Evolutionary conservation across 768 basidiomycete genomes (phyloP), one percentile per base, ranked within the genome.

Genomic region (Rhodosporidiobolus sp.): DNA sequence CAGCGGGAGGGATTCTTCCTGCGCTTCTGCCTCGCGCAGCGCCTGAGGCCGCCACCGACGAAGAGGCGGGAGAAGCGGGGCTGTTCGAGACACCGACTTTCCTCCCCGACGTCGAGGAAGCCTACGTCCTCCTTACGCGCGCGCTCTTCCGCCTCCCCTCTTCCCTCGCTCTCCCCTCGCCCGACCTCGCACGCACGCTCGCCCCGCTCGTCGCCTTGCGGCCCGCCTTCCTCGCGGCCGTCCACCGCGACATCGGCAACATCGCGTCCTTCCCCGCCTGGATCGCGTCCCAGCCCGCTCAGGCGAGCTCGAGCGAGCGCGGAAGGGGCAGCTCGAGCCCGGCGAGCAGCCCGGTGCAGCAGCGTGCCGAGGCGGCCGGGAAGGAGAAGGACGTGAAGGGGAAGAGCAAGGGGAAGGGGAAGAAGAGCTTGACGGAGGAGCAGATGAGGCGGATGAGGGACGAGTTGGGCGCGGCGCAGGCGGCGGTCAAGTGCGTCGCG

Each of bases 381-480:
- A 30, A 4, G 59, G 30, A 10, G 26, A 30, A 30, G 14, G 34
- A 4, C 45, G 30, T 2, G 26, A 30, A 30, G 14, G 34, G 6
- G 1, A 46, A 17, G 26, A 46, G 45, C 4, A 49, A n/a, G 17
- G 22, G 5, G 12, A 20, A 32, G 50, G 43, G 24, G 7, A 69
- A 53, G 70, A 60, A 16, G 35, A 71, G 70, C 38, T 45, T 70
- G 62, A 71, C 59, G 30, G 69, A 69, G 62, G 63, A 65, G 49
- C 63, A 74, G 68, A 78, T 67, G 75, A 20, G 70, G 35, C 50
- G 69, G 56, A 49, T 71, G 50, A 65, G 69, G 57, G 70, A 74
- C 55, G 68, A 74, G 32, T 30, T 72, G 20, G 67, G 60, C 22
- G 74, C 58, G 12, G 74, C 74, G 30, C 74, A 72, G 64, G 61